Evolutionary conservation across 345 rosid genomes (phyloP).

Genomic region (Lagerstroemia speciosa): DNA sequence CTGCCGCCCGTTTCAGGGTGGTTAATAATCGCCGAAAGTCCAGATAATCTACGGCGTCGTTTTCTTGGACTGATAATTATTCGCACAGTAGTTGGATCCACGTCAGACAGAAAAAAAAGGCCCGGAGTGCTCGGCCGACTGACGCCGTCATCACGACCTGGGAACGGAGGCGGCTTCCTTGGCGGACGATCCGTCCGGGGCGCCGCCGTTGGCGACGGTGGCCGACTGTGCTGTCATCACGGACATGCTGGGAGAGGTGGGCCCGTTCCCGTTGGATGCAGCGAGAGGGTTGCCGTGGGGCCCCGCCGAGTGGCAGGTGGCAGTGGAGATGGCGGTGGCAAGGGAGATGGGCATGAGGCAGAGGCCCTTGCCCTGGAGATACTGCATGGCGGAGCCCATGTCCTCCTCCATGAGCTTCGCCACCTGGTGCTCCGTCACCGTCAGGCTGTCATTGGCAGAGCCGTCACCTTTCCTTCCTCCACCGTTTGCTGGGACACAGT

Average conservation of each 20-base stretch:
- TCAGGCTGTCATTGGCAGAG: slow-evolving; percentile 38
- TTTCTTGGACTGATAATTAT: too few species aligned
- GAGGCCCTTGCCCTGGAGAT: slow-evolving; percentile 90
- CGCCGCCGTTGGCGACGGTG: slow-evolving; percentile 31
- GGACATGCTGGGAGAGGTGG: slow-evolving; percentile 71
- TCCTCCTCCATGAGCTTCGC: slow-evolving; percentile 96
- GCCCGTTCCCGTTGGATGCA: slow-evolving; percentile 27
- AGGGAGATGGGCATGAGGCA: slow-evolving; percentile 96
- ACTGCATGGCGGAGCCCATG: slow-evolving; percentile 99
- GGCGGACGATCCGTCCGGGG: slow-evolving; percentile 12
- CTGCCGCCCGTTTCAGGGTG: slow-evolving; percentile 1
- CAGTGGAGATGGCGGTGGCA: slow-evolving; percentile 64
- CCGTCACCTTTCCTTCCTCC: slow-evolving; percentile 26
- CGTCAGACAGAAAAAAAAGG: neutral
- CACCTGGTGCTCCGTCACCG: slow-evolving; percentile 78
- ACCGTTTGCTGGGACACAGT: slow-evolving; percentile 39
- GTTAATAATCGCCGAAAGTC: neutral
- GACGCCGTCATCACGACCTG: slow-evolving; percentile 41
- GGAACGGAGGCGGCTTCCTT: slow-evolving; percentile 59
- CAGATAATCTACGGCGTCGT: slow-evolving; percentile 41
- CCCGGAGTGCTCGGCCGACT: too few species aligned
- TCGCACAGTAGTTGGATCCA: neutral
- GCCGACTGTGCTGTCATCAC: slow-evolving; percentile 68
- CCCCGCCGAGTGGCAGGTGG: slow-evolving; percentile 32
- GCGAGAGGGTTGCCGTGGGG: slow-evolving; percentile 16